Evolutionary conservation across 441 rosid species (phyloP), one percentile per base, ranked within the genome.

Genomic region (Kokia cookei): DNA sequence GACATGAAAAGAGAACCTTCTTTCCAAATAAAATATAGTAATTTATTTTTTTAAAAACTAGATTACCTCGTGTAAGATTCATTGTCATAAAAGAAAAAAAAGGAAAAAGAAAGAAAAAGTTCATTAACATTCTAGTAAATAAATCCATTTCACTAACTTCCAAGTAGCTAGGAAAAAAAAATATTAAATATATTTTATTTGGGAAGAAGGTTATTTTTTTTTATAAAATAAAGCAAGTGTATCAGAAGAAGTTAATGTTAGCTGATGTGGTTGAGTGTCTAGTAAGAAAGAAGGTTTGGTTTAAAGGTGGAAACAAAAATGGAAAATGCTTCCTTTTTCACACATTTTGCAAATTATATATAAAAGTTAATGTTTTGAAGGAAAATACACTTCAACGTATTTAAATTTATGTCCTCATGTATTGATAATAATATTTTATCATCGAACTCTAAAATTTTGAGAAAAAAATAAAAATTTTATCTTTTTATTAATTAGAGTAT

Each of bases 401-500:
- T 32, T 4, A 0, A 37, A 37, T 1, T 7, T 1, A 7, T 37
- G 1, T 37, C 0, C 0, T 37, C 0, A 6, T 7, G 7, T 0
- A 37, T 37, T 7, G 0, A 6, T 0, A 37, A 37, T 37, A 37
- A 37, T 37, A 0, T 7, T 19, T 19, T 19, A 19, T 19, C 0
- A 19, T 19, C 0, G 22, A 19, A 19, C 22, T 19, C 0, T 19
- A 19, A 19, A 19, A 19, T 19, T 19, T 19, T 19, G 0, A 0
- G 22, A 19, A 19, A 19, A 19, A 19, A 19, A 19, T 19, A 0
- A 19, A 19, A 19, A 19, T 19, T 19, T 19, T 19, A 19, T 19
- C 22, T 0, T 19, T 19, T 19, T 19, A 19, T 19, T 19, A 19
- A 19, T 19, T 19, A 19, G 22, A 19, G 22, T 0, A 19, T 19